phyloP scores from a whole-genome alignment of 768 basidiomycete species.

The Rhodotorula paludigena region DNA sequence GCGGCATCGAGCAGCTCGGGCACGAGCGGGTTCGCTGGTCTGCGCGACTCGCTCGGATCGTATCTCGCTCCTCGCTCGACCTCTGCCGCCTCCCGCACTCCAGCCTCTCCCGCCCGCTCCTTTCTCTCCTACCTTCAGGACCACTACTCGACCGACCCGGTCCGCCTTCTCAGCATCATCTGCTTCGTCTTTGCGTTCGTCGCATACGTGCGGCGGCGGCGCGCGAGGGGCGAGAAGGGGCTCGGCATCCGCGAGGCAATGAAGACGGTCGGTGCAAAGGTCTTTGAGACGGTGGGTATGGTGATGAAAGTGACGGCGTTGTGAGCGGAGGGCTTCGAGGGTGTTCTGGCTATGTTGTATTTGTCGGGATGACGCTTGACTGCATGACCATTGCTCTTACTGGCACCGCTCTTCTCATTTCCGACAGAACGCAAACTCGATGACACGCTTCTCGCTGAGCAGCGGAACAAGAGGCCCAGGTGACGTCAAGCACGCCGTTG shows the following conservation, averaged over 20 bases:
- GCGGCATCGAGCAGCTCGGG: too few species aligned
- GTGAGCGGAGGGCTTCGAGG: neutral
- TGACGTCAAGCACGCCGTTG: neutral
- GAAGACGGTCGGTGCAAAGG: slow-evolving; percentile 1
- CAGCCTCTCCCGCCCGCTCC: neutral
- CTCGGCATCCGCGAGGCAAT: slow-evolving; percentile 1
- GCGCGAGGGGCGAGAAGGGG: slow-evolving; percentile 2
- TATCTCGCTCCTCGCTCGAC: slow-evolving; percentile 17
- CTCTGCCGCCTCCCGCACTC: too few species aligned
- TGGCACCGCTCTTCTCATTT: too few species aligned
- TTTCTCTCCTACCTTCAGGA: slow-evolving; percentile 1
- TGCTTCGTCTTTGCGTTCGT: slow-evolving; percentile 18
- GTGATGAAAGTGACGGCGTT: slow-evolving; percentile 28
- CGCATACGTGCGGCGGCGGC: slow-evolving; percentile 17
- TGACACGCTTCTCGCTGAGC: too few species aligned
- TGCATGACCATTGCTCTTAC: too few species aligned
- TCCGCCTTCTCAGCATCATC: slow-evolving; percentile 19
- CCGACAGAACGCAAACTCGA: too few species aligned
- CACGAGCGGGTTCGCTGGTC: slow-evolving; percentile 1
- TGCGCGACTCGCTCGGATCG: slow-evolving; percentile 10
- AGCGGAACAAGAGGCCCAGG: too few species aligned
- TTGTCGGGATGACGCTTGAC: too few species aligned
- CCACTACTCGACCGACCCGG: slow-evolving; percentile 23
- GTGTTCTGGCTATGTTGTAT: neutral
- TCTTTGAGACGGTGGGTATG: slow-evolving; percentile 28